These are phyloP conservation scores for Talaromyces sp. DNA, from an alignment of 2,329 filamentous ascomycete species.

Conservation along the genomic window DNA sequence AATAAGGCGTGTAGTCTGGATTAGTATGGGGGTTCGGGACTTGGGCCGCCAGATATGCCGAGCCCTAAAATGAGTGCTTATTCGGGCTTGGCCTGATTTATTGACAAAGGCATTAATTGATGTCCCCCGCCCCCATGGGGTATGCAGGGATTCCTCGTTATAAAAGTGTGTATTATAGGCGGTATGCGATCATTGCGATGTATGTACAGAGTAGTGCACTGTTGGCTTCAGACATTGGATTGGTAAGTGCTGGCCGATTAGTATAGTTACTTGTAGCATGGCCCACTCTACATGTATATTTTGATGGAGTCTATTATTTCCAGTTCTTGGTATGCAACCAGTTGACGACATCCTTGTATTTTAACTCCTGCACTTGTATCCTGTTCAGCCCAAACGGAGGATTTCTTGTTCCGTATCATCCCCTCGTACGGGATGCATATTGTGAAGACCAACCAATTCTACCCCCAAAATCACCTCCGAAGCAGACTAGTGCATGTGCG, in stretches of 20 bases:
- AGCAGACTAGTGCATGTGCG: no score
- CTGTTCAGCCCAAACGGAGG: no score
- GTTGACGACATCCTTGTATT: neutral
- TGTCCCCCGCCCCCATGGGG: neutral
- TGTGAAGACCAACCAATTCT: slow-evolving; percentile 22
- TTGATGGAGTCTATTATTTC: no score
- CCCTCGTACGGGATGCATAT: neutral
- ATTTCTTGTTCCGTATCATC: no score
- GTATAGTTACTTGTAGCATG: no score
- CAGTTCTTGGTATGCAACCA: neutral
- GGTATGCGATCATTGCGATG: neutral
- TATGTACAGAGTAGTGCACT: neutral
- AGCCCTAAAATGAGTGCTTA: neutral
- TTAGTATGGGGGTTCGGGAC: neutral
- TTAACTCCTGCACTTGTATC: neutral
- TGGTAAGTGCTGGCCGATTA: no score
- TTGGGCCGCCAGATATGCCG: neutral
- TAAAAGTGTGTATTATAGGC: neutral
- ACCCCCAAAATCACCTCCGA: slow-evolving; percentile 10
- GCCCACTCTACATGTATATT: no score
- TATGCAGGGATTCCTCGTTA: neutral
- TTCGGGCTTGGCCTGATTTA: neutral
- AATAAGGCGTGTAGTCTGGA: neutral
- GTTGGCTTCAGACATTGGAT: neutral
- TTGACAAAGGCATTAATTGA: neutral